Evolutionary conservation across 176 grass and related monocot genomes (phyloP).

Genomic region (Leersia perrieri): DNA sequence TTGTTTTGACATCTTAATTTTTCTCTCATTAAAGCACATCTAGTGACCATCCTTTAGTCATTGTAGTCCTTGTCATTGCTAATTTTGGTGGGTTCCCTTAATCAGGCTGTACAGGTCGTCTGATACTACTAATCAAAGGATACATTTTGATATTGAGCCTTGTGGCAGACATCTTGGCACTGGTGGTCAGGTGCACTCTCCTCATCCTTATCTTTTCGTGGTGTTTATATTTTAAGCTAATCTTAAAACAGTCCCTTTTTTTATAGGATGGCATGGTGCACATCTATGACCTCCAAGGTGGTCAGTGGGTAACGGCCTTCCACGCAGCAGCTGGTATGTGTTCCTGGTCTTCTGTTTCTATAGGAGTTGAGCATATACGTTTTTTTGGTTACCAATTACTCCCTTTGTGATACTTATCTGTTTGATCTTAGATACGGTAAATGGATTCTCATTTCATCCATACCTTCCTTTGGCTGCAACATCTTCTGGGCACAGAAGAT

Average conservation of each 20-base stretch:
- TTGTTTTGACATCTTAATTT: background rate
- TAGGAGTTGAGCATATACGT: background rate
- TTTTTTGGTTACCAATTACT: background rate
- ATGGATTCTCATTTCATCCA: conserved; percentile 83
- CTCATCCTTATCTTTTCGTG: conserved; percentile 26
- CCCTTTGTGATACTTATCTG: conserved; percentile 14
- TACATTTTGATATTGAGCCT: conserved; percentile 97
- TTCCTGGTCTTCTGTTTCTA: conserved; percentile 21
- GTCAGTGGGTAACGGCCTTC: conserved; percentile 70
- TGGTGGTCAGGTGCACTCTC: conserved; percentile 69
- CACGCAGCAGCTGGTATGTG: conserved; percentile 86
- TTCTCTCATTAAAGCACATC: background rate
- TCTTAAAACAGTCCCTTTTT: conserved; percentile 15
- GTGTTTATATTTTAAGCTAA: conserved; percentile 22
- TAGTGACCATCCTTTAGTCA: background rate
- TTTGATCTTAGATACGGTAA: conserved; percentile 77
- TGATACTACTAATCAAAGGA: conserved; percentile 88
- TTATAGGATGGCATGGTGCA: conserved; percentile 89
- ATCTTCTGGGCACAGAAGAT: conserved; percentile 89
- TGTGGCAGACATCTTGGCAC: conserved; percentile 83
- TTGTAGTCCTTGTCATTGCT: background rate
- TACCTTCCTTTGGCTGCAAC: conserved; percentile 71
- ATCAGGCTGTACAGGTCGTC: conserved; percentile 83
- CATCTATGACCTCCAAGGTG: conserved; percentile 86
- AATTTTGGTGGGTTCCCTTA: background rate